phyloP scores from a whole-genome alignment of 257 asterid species.

The Linaria vulgaris region DNA sequence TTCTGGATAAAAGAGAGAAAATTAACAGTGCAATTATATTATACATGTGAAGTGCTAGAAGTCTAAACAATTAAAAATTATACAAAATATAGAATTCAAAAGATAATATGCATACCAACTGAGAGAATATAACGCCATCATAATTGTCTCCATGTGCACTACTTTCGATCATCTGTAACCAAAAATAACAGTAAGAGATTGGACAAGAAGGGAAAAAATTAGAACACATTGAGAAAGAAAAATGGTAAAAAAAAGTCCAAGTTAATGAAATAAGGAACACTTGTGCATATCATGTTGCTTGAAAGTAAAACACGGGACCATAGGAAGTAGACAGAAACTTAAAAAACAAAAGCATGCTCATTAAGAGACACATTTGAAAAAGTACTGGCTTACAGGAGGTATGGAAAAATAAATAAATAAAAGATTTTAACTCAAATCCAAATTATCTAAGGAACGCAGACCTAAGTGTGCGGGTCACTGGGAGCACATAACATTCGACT shows the following conservation, averaged over 20 bases:
- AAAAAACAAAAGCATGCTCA: too few relatives aligned
- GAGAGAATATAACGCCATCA: slow-evolving; percentile 95
- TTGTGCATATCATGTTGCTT: neutral
- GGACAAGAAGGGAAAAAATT: slow-evolving; percentile 8
- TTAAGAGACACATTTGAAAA: too few relatives aligned
- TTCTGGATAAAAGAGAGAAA: slow-evolving; percentile 50
- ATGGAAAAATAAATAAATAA: too few relatives aligned
- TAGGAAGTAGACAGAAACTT: too few relatives aligned
- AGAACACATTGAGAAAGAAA: slow-evolving; percentile 9
- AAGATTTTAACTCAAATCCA: too few relatives aligned
- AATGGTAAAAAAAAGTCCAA: neutral
- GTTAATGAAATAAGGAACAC: slow-evolving; percentile 15
- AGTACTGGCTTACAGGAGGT: too few relatives aligned
- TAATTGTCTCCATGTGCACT: slow-evolving; percentile 92
- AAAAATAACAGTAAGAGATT: slow-evolving; percentile 17
- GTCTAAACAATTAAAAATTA: slow-evolving; percentile 9
- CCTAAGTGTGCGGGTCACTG: too few relatives aligned
- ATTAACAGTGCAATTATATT: neutral
- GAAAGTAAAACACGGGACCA: too few relatives aligned
- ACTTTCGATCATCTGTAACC: slow-evolving; percentile 91
- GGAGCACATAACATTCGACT: too few relatives aligned
- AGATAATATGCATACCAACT: slow-evolving; percentile 61
- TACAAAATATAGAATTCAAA: slow-evolving; percentile 11
- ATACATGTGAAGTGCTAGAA: slow-evolving; percentile 15
- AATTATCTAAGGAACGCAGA: too few relatives aligned